A percentile compares a stretch with the other conserved stretches of the same genome.
These are phyloP conservation scores for Fagopyrum homotropicum DNA, from an alignment of 148 eudicot species.

Conservation along the genomic window DNA sequence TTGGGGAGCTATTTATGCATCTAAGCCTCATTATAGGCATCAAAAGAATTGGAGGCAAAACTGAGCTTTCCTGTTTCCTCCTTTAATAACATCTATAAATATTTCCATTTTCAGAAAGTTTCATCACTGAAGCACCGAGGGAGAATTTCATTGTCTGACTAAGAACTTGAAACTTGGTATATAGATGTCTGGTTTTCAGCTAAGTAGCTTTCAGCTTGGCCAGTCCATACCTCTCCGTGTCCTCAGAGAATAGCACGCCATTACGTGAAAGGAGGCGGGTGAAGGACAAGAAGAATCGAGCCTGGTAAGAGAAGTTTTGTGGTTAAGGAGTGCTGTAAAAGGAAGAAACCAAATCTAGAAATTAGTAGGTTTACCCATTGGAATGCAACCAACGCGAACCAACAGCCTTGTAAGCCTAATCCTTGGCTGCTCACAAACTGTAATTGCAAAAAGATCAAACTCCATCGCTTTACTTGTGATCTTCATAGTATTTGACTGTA, in stretches of 20 bases:
- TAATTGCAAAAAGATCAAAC: neutral
- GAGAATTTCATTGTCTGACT: neutral
- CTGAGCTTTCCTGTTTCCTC: neutral
- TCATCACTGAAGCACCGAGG: neutral
- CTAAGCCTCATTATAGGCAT: slow-evolving; percentile 9
- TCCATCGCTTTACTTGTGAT: neutral
- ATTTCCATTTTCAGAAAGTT: neutral
- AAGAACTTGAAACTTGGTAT: neutral
- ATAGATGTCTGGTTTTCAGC: neutral
- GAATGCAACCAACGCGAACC: slow-evolving; percentile 47
- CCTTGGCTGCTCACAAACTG: slow-evolving; percentile 38
- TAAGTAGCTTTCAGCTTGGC: slow-evolving; percentile 49
- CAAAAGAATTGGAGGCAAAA: slow-evolving; percentile 7
- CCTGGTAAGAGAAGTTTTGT: slow-evolving; percentile 11
- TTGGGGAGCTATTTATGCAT: neutral
- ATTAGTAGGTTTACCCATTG: slow-evolving; percentile 34
- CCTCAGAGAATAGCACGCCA: slow-evolving; percentile 64
- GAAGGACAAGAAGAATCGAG: slow-evolving; percentile 26
- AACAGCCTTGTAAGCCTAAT: slow-evolving; percentile 36
- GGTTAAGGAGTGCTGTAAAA: neutral
- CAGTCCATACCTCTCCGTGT: slow-evolving; percentile 30
- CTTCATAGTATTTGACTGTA: slow-evolving; percentile 2
- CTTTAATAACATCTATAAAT: neutral
- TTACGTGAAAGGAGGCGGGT: slow-evolving; percentile 52
- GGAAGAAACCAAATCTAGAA: neutral